These are phyloP conservation scores for Nitzschia sp. DNA, from an alignment of 108 stramenopile genomes.

Conservation along the genomic window DNA sequence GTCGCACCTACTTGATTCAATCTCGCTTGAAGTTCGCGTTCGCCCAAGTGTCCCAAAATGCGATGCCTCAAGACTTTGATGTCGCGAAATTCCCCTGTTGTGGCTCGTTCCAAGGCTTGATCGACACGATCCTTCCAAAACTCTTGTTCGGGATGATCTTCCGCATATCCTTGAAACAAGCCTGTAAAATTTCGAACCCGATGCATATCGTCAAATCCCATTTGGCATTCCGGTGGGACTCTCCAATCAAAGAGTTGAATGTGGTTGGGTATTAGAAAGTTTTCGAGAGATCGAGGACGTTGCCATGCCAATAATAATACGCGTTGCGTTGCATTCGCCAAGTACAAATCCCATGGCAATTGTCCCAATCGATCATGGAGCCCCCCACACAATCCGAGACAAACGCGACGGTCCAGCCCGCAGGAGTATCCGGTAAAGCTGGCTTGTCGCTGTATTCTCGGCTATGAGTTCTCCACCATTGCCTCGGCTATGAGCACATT, in stretches of 20 bases:
- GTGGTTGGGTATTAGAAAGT: conserved; percentile 70
- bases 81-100: conserved; percentile 14
- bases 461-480: no score
- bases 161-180: conserved; percentile 36
- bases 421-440: no score
- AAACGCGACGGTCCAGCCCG: no score
- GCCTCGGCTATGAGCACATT: no score
- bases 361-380: conserved; percentile 85
- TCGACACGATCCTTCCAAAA: conserved; percentile 45
- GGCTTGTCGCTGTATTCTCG: no score
- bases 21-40: conserved; percentile 30
- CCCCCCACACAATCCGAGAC: conserved; percentile 77
- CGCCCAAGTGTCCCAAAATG: conserved; percentile 54
- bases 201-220: conserved; percentile 39
- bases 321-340: conserved; percentile 75
- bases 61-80: conserved; percentile 48
- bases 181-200: conserved; percentile 24
- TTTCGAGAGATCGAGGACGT: conserved; percentile 67
- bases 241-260: conserved; percentile 64
- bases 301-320: conserved; percentile 76
- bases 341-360: conserved; percentile 80
- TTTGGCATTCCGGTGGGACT: conserved; percentile 36
- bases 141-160: conserved; percentile 27
- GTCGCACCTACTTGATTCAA: conserved; percentile 14
- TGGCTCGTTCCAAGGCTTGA: conserved; percentile 35